These are phyloP conservation scores for Rusavskia elegans DNA, from an alignment of 495 filamentous ascomycete genomes.

Conservation along the genomic window DNA sequence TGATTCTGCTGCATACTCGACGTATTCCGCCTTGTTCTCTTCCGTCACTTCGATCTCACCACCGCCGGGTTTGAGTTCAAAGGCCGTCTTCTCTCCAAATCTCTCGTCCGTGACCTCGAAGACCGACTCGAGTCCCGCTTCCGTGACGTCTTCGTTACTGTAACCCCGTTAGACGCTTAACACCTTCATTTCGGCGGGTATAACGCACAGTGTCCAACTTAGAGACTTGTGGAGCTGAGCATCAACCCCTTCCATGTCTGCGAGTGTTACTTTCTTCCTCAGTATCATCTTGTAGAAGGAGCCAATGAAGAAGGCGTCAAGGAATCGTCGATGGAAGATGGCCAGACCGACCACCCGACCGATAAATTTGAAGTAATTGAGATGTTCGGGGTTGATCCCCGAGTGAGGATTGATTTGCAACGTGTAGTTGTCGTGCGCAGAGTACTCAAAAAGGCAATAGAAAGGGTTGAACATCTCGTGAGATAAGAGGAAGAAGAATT, in stretches of 20 bases:
- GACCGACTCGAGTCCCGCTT: constrained; percentile 67
- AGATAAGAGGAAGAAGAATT: constrained; percentile 99
- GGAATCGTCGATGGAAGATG: constrained; percentile 95
- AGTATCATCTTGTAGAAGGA: constrained; percentile 99
- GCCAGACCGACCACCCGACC: constrained; percentile 92
- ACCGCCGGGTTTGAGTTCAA: constrained; percentile 84
- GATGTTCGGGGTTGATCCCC: constrained; percentile 96
- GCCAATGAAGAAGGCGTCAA: constrained; percentile 98
- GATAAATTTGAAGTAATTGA: constrained; percentile 99
- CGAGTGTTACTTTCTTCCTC: constrained; percentile 75
- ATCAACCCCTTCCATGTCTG: constrained; percentile 98
- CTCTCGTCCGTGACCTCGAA: constrained; percentile 96
- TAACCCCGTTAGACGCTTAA: constrained; percentile 9
- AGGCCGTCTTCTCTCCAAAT: constrained; percentile 81
- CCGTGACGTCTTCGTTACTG: constrained; percentile 84
- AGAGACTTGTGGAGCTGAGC: constrained; percentile 91
- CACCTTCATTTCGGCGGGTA: too few relatives aligned
- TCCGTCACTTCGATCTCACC: constrained; percentile 91
- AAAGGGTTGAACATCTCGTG: constrained; percentile 99
- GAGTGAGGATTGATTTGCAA: constrained; percentile 99
- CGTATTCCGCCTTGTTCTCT: constrained; percentile 88
- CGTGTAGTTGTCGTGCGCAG: constrained; percentile 99
- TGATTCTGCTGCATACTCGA: constrained; percentile 48
- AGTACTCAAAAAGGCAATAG: constrained; percentile 99
- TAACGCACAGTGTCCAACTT: constrained; percentile 67